Conservation (phyloP, 2,329 filamentous ascomycete species). For the Drechslerella coelobrocha region DNA sequence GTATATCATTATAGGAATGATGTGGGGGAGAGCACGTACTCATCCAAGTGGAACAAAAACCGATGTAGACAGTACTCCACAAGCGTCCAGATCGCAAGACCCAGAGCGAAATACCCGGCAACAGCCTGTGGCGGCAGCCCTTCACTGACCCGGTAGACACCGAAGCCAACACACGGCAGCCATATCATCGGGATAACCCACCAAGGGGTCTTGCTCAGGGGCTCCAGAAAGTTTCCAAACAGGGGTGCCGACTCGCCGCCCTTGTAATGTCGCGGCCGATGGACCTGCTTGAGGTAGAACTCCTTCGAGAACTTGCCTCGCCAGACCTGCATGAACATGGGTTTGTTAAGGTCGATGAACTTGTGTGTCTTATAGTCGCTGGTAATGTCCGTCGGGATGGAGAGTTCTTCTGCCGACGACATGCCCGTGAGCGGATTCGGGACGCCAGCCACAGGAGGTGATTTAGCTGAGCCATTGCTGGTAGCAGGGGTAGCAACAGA, state of each 20-base stretch:
- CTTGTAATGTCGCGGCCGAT: slow-evolving; percentile 93
- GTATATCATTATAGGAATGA: slow-evolving; percentile 2
- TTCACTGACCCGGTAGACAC: slow-evolving; percentile 69
- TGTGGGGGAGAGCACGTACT: slow-evolving; percentile 65
- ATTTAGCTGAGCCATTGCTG: slow-evolving; percentile 51
- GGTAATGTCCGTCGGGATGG: slow-evolving; percentile 77
- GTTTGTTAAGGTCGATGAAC: slow-evolving; percentile 86
- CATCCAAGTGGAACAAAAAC: slow-evolving; percentile 91
- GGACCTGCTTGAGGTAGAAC: slow-evolving; percentile 97
- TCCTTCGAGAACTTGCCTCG: slow-evolving; percentile 84
- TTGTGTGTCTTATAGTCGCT: slow-evolving; percentile 88
- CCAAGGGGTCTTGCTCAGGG: slow-evolving; percentile 94
- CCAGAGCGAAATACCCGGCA: slow-evolving; percentile 69
- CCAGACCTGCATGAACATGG: slow-evolving; percentile 88
- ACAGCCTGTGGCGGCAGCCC: slow-evolving; percentile 63
- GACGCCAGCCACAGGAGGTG: slow-evolving; percentile 55
- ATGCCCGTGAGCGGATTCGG: slow-evolving; percentile 77
- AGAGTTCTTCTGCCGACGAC: slow-evolving; percentile 85
- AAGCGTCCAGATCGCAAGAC: slow-evolving; percentile 82
- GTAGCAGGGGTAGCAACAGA: neutral
- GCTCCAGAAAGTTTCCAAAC: slow-evolving; percentile 98
- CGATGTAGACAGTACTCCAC: slow-evolving; percentile 89
- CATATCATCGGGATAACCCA: slow-evolving; percentile 84
- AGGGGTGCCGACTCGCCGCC: slow-evolving; percentile 89
- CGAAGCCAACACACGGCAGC: slow-evolving; percentile 80